These are phyloP conservation scores for Diddensiella santjacobensis DNA, from an alignment of 805 yeast species.

Conservation along the genomic window DNA sequence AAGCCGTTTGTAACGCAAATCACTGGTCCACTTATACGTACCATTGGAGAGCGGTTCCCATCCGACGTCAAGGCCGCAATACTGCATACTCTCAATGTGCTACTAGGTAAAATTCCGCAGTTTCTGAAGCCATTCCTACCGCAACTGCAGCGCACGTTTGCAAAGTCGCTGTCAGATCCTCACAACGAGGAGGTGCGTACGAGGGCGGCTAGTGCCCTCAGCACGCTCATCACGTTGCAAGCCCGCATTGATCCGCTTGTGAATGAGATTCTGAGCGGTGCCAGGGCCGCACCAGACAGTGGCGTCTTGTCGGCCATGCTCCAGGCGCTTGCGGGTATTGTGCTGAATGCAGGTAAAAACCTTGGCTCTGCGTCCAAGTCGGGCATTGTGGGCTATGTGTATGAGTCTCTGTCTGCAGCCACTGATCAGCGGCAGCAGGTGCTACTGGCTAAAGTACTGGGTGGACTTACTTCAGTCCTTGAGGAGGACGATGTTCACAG, in stretches of 20 bases:
- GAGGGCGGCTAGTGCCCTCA: constrained; percentile 87
- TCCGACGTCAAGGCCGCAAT: constrained; percentile 95
- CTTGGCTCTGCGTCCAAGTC: constrained; percentile 70
- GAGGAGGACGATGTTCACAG: constrained; percentile 56
- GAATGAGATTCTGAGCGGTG: constrained; percentile 72
- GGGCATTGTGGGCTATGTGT: constrained; percentile 67
- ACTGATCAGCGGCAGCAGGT: constrained; percentile 8
- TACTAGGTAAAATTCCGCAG: constrained; percentile 81
- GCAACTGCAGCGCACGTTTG: constrained; percentile 94
- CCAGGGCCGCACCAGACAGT: constrained; percentile 55
- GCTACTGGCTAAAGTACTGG: constrained; percentile 74
- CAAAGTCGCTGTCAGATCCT: constrained; percentile 80
- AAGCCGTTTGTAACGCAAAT: constrained; percentile 87
- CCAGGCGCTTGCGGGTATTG: constrained; percentile 78
- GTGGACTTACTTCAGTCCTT: constrained; percentile 68
- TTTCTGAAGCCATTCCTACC: constrained; percentile 94
- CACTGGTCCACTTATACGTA: constrained; percentile 97
- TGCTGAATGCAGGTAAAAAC: constrained; percentile 70
- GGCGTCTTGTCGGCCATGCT: constrained; percentile 85
- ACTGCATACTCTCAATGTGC: constrained; percentile 70
- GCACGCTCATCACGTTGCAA: constrained; percentile 81
- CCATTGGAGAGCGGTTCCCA: constrained; percentile 90
- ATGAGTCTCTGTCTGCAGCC: constrained; percentile 36
- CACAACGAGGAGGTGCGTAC: constrained; percentile 66
- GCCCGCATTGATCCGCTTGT: constrained; percentile 93